Conservation (phyloP, 1,284 basidiomycete genomes). For the Schizophyllum amplum region DNA sequence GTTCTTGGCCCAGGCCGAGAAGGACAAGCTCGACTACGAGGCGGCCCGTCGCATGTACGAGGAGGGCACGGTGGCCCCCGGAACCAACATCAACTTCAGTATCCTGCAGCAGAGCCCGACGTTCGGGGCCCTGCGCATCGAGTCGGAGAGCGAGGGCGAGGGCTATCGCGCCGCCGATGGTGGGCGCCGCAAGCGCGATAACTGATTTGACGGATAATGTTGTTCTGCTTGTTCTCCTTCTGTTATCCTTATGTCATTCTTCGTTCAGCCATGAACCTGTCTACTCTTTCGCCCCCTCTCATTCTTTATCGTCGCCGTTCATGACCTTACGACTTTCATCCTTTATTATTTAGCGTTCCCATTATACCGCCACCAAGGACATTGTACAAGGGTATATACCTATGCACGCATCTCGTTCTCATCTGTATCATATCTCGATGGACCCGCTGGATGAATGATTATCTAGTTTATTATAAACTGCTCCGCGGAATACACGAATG, state of each 20-base stretch:
- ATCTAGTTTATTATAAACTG: background rate
- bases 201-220: conserved; percentile 23
- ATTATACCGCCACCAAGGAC: background rate
- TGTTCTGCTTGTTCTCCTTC: conserved; percentile 14
- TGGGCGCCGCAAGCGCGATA: conserved; percentile 21
- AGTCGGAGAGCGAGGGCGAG: conserved; percentile 53
- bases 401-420: conserved; percentile 5
- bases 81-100: conserved; percentile 70
- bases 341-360: conserved; percentile 10
- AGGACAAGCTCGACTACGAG: conserved; percentile 90
- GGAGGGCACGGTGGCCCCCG: conserved; percentile 53
- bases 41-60: conserved; percentile 74
- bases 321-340: conserved; percentile 1
- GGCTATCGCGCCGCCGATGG: conserved; percentile 42
- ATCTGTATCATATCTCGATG: conserved; percentile 1
- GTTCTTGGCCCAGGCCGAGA: conserved; percentile 84
- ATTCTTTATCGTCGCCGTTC: background rate
- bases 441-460: background rate
- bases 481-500: background rate
- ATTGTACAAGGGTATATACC: conserved; percentile 7
- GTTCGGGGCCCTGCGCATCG: conserved; percentile 50
- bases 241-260: conserved; percentile 13
- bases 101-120: conserved; percentile 60
- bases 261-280: conserved; percentile 7
- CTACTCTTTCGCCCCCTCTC: conserved; percentile 9